phyloP scores from a whole-genome alignment of 192 early-diverging fungal species.

The Rhizophagus sp. region DNA sequence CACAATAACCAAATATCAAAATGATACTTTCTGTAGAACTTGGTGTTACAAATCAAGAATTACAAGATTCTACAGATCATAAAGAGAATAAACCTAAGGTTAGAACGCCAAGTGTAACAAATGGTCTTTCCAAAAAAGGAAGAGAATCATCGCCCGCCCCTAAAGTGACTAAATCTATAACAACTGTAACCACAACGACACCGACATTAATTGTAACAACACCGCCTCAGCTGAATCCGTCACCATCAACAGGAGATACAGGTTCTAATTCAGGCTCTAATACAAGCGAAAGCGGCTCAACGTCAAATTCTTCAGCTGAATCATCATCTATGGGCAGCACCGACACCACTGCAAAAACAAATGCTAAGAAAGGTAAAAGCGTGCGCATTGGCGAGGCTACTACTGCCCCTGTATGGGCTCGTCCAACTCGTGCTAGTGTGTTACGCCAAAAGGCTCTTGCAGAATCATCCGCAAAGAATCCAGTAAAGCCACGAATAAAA shows the following conservation, averaged over 20 bases:
- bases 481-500: slow-evolving; percentile 15
- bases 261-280: not conserved
- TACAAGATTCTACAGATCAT: not conserved
- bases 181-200: not conserved
- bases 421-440: slow-evolving; percentile 30
- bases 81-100: not conserved
- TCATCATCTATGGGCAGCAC: not conserved
- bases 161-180: slow-evolving; percentile 6
- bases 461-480: slow-evolving; percentile 28
- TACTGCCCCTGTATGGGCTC: not conserved
- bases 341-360: not conserved
- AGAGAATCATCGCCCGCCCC: not conserved
- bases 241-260: not conserved
- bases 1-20: not conserved
- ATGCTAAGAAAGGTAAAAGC: slow-evolving; percentile 15
- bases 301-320: not conserved
- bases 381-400: slow-evolving; percentile 21
- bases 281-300: not conserved
- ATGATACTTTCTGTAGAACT: slow-evolving; percentile 12
- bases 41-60: slow-evolving; percentile 1
- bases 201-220: not conserved
- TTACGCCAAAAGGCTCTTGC: slow-evolving; percentile 31
- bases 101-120: slow-evolving; percentile 19
- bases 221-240: not conserved
- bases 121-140: slow-evolving; percentile 4